Evolutionary conservation across 192 early-diverging fungal species (phyloP), one percentile per base, ranked within the genome.

Genomic region (Coemansia sp.): DNA sequence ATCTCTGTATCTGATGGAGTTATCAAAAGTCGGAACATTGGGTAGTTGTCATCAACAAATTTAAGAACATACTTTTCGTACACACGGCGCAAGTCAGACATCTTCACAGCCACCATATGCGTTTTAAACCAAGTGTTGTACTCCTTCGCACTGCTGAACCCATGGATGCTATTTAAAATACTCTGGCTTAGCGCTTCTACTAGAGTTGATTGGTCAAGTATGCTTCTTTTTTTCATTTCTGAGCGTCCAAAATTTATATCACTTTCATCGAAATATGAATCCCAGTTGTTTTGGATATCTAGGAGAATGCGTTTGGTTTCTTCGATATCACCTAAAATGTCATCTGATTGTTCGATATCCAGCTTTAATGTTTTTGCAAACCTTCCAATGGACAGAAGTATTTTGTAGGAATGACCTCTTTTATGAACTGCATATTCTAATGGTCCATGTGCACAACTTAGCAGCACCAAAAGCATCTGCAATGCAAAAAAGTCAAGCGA

Each of bases 381-480:
- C 32, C 82, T 26, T n/a, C 71, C 72, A n/a, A 86, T 68, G 26
- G 66, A 61, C n/a, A 95, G 64, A 3, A 80, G 84, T 13, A 87
- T 85, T 65, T 85, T 89, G 70, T 95, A 95, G 0, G 93, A 91
- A 58, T 86, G 91, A 22, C 90, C 89, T 32, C 78, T 79, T 10
- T 92, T 93, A 41, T 93, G 87, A 22, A 94, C 86, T 0, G 89
- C 87, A 9, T 83, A 89, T 78, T 88, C 93, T 5, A 95, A 74
- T 0, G 91, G 91, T 0, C 94, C 94, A 56, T 94, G 93, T 4
- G 83, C 78, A 22, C 89, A 82, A 9, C 88, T 85, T 8, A 95
- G 72, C 11, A 94, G 69, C 63, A 89, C 89, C n/a, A 84, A 76
- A 19, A 95, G 72, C 37, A 94, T 70, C 1, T 62, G 43, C 4